phyloP scores from a whole-genome alignment of 2,329 filamentous ascomycete genomes.

The Talaromyces piceae region DNA sequence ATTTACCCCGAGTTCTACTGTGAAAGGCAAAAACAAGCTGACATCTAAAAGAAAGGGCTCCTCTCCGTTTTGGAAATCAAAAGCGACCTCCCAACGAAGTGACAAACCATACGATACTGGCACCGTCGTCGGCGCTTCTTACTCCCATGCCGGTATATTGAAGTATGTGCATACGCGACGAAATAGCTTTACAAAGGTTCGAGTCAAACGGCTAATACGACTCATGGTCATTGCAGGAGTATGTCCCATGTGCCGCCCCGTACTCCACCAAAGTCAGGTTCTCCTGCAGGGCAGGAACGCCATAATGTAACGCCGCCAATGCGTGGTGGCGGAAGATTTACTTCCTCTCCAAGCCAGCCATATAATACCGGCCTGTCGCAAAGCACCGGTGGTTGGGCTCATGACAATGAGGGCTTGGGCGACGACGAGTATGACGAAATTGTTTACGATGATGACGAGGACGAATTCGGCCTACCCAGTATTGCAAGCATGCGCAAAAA shows the following conservation, averaged over 20 bases:
- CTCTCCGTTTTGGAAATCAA: slow-evolving; percentile 79
- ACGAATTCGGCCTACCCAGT: slow-evolving; percentile 91
- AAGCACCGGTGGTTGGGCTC: slow-evolving; percentile 74
- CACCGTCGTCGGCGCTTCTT: slow-evolving; percentile 85
- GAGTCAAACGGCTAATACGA: slow-evolving; percentile 14
- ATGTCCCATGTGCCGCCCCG: slow-evolving; percentile 51
- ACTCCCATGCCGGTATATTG: slow-evolving; percentile 91
- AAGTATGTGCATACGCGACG: slow-evolving; percentile 50
- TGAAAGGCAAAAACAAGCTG: slow-evolving; percentile 17
- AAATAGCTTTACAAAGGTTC: not conserved
- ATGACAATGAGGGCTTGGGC: slow-evolving; percentile 61
- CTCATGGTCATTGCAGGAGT: slow-evolving; percentile 15
- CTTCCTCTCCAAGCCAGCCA: slow-evolving; percentile 55
- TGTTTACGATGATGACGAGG: slow-evolving; percentile 78
- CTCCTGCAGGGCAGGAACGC: slow-evolving; percentile 44
- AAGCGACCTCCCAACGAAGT: slow-evolving; percentile 47
- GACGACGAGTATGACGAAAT: slow-evolving; percentile 61
- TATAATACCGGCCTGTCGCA: slow-evolving; percentile 78
- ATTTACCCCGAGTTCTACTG: slow-evolving; percentile 1
- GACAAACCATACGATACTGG: slow-evolving; percentile 54
- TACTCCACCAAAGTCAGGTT: slow-evolving; percentile 62
- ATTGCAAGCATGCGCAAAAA: slow-evolving; percentile 84
- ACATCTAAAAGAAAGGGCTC: slow-evolving; percentile 56
- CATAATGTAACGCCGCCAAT: slow-evolving; percentile 48
- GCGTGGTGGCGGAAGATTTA: slow-evolving; percentile 29